Evolutionary conservation across 768 basidiomycete genomes (phyloP), one percentile per base, ranked within the genome.

Genomic region (Mycena leptocephala): DNA sequence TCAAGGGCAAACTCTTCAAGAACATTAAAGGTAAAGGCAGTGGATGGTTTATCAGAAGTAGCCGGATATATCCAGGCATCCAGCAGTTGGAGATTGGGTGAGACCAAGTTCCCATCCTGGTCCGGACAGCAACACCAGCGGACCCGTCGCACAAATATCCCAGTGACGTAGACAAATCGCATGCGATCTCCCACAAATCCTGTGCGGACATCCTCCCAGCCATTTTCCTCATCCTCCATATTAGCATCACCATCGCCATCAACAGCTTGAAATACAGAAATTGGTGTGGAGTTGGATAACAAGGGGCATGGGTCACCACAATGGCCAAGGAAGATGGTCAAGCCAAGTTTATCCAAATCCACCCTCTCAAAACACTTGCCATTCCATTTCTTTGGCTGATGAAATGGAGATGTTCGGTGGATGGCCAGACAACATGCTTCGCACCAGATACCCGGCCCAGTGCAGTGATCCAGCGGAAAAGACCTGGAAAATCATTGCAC

Each of bases 1-100:
- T 82, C 76, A 9, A 83, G 64, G 8, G 76, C 41, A 62, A 82
- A 81, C 3, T 77, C 14, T 55, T 83, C 67, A 18, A 83, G 74
- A 3, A 80, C 80, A 20, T 61, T n/a, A 37, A 82, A 82, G 5
- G 78, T 81, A 28, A 82, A 83, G 0, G 75, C 80, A 0, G 75
- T 78, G 32, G 75, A 51, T 24, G 81, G 79, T 30, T 30, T 56
- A 0, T 28, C 30, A 5, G 74, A 61, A 14, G 68, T 77, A 5
- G 81, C 71, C 1, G 81, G 75, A 58, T 75, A 81, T 2, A 81
- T 63, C 7, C 35, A 13, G 3, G 28, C 26, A 22, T 56, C 33
- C 1, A 81, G 55, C 11, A 81, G 79, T 55, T 80, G 78, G 22
- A 74, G 70, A 55, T 75, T 20, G 11, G 41, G 71, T 10, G 43